phyloP scores from a whole-genome alignment of 2,329 filamentous ascomycete species.

The Ascochyta fabae region DNA sequence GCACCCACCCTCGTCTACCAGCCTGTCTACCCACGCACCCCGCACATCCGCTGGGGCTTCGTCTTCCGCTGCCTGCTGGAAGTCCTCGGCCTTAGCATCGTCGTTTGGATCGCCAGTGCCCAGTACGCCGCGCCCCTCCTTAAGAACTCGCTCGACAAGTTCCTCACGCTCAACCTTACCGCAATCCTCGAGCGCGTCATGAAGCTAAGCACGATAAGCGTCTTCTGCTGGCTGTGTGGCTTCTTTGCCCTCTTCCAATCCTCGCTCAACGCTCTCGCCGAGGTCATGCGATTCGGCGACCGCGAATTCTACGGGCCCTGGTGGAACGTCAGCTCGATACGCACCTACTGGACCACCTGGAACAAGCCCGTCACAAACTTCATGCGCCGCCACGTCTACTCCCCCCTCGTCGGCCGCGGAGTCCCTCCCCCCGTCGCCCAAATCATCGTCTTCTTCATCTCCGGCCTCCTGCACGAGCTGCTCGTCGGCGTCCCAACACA shows the following conservation, averaged over 20 bases:
- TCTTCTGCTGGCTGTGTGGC: slow-evolving; percentile 95
- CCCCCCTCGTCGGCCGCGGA: slow-evolving; percentile 83
- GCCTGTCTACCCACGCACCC: slow-evolving; percentile 88
- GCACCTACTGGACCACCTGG: slow-evolving; percentile 94
- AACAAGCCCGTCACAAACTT: slow-evolving; percentile 98
- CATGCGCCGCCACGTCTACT: slow-evolving; percentile 93
- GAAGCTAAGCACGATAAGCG: slow-evolving; percentile 93
- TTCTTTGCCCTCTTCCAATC: slow-evolving; percentile 98
- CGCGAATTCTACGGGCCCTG: slow-evolving; percentile 95
- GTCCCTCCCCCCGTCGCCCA: slow-evolving; percentile 76
- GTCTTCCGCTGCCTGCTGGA: slow-evolving; percentile 83
- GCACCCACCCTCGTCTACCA: slow-evolving; percentile 96
- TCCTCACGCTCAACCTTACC: slow-evolving; percentile 77
- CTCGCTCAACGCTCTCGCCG: slow-evolving; percentile 86
- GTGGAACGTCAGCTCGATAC: slow-evolving; percentile 86
- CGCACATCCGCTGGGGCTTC: slow-evolving; percentile 83
- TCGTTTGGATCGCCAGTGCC: slow-evolving; percentile 93
- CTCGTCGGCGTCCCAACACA: slow-evolving; percentile 94
- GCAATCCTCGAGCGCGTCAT: slow-evolving; percentile 88
- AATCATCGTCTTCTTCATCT: slow-evolving; percentile 83
- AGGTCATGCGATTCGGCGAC: slow-evolving; percentile 88
- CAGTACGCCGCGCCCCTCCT: slow-evolving; percentile 93
- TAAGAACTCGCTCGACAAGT: slow-evolving; percentile 86
- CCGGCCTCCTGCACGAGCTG: slow-evolving; percentile 87
- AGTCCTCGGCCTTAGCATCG: slow-evolving; percentile 76